A percentile compares a stretch with the other conserved stretches of the same genome.
phyloP scores from a whole-genome alignment of 495 filamentous ascomycete genomes.

The Monascus purpureus region DNA sequence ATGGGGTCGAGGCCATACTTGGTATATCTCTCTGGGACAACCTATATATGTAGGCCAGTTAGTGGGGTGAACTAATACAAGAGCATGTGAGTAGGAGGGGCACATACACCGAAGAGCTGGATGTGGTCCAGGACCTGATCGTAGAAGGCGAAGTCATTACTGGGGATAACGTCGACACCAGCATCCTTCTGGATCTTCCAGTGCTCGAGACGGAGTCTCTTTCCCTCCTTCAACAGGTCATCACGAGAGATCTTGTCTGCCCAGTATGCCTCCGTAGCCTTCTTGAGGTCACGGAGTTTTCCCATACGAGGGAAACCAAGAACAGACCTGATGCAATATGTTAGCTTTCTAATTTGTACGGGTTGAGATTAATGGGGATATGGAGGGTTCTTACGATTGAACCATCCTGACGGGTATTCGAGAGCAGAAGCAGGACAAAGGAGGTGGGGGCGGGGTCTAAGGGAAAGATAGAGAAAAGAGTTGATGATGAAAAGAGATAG shows the following conservation, averaged over 20 bases:
- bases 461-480: slow-evolving; percentile 7
- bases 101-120: slow-evolving; percentile 87
- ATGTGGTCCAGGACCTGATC: slow-evolving; percentile 98
- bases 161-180: slow-evolving; percentile 91
- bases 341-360: too few relatives aligned
- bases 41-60: slow-evolving; percentile 29
- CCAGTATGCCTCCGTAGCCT: slow-evolving; percentile 98
- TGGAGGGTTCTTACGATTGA: slow-evolving; percentile 46
- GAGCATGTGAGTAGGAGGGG: not conserved
- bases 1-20: slow-evolving; percentile 70
- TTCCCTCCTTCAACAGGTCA: slow-evolving; percentile 81
- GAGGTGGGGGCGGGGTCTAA: slow-evolving; percentile 5
- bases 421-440: slow-evolving; percentile 7
- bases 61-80: not conserved
- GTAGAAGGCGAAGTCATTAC: slow-evolving; percentile 98
- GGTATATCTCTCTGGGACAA: slow-evolving; percentile 79
- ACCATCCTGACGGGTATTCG: slow-evolving; percentile 52
- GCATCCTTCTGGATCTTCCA: slow-evolving; percentile 99
- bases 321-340: slow-evolving; percentile 44
- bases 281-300: slow-evolving; percentile 96
- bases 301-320: slow-evolving; percentile 92
- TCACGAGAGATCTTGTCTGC: slow-evolving; percentile 79
- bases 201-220: slow-evolving; percentile 88
- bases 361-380: slow-evolving; percentile 1
- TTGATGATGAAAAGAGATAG: slow-evolving; percentile 1